A percentile compares a stretch with the other conserved stretches of the same genome.
Conservation (phyloP, 140 eudicot genomes). For the Ambrosia hybrid region DNA sequence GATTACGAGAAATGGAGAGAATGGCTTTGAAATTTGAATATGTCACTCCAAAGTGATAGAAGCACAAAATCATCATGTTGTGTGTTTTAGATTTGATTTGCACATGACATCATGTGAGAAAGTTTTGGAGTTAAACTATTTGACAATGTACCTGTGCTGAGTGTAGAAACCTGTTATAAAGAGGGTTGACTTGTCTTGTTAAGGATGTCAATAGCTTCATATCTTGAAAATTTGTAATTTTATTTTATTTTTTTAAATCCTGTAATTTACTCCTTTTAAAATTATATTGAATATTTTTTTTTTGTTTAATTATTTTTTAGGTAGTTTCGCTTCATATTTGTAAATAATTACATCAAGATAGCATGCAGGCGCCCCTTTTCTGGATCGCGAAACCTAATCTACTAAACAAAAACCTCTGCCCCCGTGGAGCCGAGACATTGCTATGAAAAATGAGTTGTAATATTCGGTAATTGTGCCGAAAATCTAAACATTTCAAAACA, state of each 20-base stretch:
- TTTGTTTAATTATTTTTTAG: no score
- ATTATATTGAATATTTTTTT: no score
- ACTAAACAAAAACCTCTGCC: no score
- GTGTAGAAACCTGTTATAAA: not conserved
- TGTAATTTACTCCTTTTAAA: conserved; percentile 15
- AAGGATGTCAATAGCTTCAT: conserved; percentile 13
- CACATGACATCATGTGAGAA: conserved; percentile 21
- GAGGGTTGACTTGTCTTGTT: conserved; percentile 5
- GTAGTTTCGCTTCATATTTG: no score
- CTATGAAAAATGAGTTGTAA: no score
- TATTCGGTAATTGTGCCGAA: no score
- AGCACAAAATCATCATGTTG: conserved; percentile 10
- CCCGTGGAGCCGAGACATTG: no score
- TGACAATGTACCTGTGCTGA: conserved; percentile 14
- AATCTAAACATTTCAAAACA: no score
- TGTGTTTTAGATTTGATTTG: conserved; percentile 15
- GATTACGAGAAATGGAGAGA: not conserved
- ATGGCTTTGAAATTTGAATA: conserved; percentile 10
- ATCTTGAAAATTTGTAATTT: conserved; percentile 12
- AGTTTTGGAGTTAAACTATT: conserved; percentile 20
- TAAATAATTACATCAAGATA: no score
- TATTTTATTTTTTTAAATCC: not conserved
- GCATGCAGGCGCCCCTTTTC: no score
- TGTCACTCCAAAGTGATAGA: conserved; percentile 16
- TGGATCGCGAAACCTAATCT: no score